Evolutionary conservation across 257 asterid genomes (phyloP).

Genomic region (Capsicum baccatum): DNA sequence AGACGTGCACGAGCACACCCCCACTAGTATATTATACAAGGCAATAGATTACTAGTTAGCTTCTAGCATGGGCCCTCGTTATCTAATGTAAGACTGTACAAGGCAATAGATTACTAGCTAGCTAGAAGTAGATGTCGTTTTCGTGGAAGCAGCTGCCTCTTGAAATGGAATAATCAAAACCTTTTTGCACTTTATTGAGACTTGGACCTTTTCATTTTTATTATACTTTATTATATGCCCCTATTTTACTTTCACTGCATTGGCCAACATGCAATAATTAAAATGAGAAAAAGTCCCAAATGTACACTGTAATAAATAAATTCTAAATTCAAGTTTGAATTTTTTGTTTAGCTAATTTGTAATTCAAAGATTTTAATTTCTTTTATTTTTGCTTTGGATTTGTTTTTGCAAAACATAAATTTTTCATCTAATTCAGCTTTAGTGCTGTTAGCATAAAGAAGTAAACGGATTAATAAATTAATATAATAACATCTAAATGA

Average conservation of each 20-base stretch:
- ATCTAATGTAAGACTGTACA: background rate
- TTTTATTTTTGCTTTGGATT: too few species aligned
- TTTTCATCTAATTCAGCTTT: too few species aligned
- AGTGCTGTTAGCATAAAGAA: too few species aligned
- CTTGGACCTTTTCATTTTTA: background rate
- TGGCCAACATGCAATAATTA: background rate
- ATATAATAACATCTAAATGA: too few species aligned
- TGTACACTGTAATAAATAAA: background rate
- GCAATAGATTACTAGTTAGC: too few species aligned
- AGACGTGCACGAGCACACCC: too few species aligned
- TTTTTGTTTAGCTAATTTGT: background rate
- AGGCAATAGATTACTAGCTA: background rate
- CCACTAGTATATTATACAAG: too few species aligned
- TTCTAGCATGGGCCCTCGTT: too few species aligned
- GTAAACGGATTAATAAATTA: too few species aligned
- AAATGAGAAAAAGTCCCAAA: background rate
- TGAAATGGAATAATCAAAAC: constrained; percentile 13
- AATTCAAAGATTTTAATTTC: background rate
- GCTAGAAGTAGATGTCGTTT: background rate
- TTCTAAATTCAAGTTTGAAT: background rate
- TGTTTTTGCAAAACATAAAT: too few species aligned
- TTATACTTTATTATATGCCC: background rate
- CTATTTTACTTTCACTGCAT: background rate
- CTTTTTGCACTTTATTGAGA: background rate
- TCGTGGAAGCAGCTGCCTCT: background rate